Evolutionary conservation across 768 basidiomycete species (phyloP).

Genomic region (Coprinellus micaceus): DNA sequence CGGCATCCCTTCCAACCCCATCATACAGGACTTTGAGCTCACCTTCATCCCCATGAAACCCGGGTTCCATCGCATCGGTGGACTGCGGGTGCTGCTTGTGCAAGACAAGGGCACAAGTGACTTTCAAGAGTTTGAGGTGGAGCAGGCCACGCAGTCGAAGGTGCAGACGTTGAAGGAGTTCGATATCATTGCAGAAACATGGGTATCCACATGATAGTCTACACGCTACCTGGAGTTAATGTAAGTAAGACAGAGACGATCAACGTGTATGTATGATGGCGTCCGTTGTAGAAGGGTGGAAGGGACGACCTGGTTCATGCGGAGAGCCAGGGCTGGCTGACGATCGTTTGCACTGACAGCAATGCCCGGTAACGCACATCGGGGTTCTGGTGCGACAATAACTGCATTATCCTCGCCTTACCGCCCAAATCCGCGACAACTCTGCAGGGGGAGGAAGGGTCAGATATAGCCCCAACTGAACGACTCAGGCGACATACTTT

Average conservation of each 20-base stretch:
- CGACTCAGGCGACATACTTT: constrained; percentile 52
- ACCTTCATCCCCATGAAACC: constrained; percentile 53
- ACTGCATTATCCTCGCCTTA: constrained; percentile 84
- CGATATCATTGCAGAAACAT: constrained; percentile 68
- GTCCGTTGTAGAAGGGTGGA: too few relatives aligned
- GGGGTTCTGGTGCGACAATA: constrained; percentile 85
- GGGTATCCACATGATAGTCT: constrained; percentile 40
- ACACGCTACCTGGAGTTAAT: not conserved
- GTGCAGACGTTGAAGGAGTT: constrained; percentile 64
- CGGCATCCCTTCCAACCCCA: not conserved
- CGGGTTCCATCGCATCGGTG: constrained; percentile 66
- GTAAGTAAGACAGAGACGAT: too few relatives aligned
- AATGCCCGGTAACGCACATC: constrained; percentile 93
- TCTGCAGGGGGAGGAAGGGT: constrained; percentile 39
- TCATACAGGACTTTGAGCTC: constrained; percentile 51
- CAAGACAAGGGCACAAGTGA: constrained; percentile 48
- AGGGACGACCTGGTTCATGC: constrained; percentile 28
- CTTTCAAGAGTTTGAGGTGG: constrained; percentile 18
- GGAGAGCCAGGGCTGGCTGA: constrained; percentile 83
- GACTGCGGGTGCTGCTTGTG: constrained; percentile 64
- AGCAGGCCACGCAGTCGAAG: constrained; percentile 25
- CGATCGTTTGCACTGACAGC: constrained; percentile 84
- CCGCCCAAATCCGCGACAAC: constrained; percentile 80
- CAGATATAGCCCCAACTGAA: constrained; percentile 3
- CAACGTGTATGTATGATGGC: too few relatives aligned